phyloP scores from a whole-genome alignment of 2,329 filamentous ascomycete species.

The Fusarium begoniae region DNA sequence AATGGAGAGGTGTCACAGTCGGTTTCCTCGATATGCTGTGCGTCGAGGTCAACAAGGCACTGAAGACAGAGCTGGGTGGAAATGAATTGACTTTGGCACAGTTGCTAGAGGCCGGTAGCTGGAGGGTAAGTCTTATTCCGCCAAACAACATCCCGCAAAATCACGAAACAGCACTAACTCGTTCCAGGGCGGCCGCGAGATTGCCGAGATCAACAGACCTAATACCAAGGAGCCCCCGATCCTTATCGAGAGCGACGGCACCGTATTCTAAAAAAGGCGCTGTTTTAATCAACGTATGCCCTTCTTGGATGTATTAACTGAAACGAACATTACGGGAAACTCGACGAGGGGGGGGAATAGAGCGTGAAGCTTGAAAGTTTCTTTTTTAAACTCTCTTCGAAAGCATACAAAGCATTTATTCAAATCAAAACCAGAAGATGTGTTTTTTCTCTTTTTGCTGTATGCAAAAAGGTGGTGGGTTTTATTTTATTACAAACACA shows the following conservation, averaged over 20 bases:
- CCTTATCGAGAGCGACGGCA: slow-evolving; percentile 94
- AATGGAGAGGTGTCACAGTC: slow-evolving; percentile 72
- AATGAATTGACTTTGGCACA: slow-evolving; percentile 82
- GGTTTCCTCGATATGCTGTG: slow-evolving; percentile 66
- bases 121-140: slow-evolving; percentile 77
- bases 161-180: slow-evolving; percentile 22
- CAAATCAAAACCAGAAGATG: slow-evolving; percentile 25
- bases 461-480: neutral
- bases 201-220: slow-evolving; percentile 92
- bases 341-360: slow-evolving; percentile 4
- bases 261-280: slow-evolving; percentile 75
- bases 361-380: slow-evolving; percentile 21
- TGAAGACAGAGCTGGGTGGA: slow-evolving; percentile 68
- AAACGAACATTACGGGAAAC: slow-evolving; percentile 29
- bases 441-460: neutral
- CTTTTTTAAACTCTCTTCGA: slow-evolving; percentile 13
- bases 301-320: slow-evolving; percentile 34
- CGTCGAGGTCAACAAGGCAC: slow-evolving; percentile 47
- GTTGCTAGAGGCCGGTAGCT: slow-evolving; percentile 93
- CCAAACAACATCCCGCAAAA: neutral
- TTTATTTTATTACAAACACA: slow-evolving; percentile 8
- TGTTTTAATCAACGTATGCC: neutral
- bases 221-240: slow-evolving; percentile 98
- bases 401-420: slow-evolving; percentile 37
- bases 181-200: slow-evolving; percentile 85